Conservation (phyloP, 2,329 filamentous ascomycete species). For the Zarea fungicola region DNA sequence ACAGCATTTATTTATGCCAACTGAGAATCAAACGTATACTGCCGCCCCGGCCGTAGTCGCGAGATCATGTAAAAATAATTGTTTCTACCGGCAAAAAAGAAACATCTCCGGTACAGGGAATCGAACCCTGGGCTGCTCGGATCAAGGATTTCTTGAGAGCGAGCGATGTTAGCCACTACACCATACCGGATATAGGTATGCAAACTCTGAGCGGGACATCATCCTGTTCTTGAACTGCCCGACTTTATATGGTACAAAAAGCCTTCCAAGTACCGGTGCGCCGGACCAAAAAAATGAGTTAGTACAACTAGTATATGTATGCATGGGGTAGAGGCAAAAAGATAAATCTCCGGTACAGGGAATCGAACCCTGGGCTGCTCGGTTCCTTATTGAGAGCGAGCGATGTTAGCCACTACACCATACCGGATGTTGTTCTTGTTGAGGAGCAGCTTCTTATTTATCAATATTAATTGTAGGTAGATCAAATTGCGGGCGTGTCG, state of each 20-base stretch:
- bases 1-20: too few relatives aligned
- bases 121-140: slow-evolving; percentile 19
- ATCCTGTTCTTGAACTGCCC: not conserved
- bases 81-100: slow-evolving; percentile 2
- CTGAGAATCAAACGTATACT: not conserved
- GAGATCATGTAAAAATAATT: not conserved
- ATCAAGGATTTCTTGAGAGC: slow-evolving; percentile 23
- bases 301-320: too few relatives aligned
- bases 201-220: not conserved
- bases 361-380: slow-evolving; percentile 18
- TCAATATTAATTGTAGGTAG: not conserved
- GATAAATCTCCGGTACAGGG: slow-evolving; percentile 15
- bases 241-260: slow-evolving; percentile 3
- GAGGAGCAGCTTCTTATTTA: not conserved
- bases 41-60: not conserved
- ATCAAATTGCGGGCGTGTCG: too few relatives aligned
- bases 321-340: slow-evolving; percentile 12
- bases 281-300: not conserved
- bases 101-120: slow-evolving; percentile 16
- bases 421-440: slow-evolving; percentile 22
- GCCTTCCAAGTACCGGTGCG: not conserved
- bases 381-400: slow-evolving; percentile 26
- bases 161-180: slow-evolving; percentile 34
- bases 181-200: slow-evolving; percentile 25
- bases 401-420: slow-evolving; percentile 34